A percentile compares a stretch with the other conserved stretches of the same genome.
These are phyloP conservation scores for Plasmopara viticola DNA, from an alignment of 352 stramenopile species.

Conservation along the genomic window DNA sequence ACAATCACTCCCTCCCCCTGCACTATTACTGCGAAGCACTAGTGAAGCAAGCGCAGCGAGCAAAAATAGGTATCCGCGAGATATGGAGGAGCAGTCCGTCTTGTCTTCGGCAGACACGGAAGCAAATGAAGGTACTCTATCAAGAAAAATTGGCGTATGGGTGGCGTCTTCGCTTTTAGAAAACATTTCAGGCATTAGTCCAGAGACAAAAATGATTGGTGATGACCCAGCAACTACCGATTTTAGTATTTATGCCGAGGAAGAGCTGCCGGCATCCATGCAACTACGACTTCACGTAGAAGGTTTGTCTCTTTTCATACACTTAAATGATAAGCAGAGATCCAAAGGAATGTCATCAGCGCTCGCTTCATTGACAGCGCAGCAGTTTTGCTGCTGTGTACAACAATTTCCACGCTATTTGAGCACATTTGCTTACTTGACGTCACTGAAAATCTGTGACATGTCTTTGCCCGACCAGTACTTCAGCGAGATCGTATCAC, in stretches of 20 bases:
- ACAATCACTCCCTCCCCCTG: constrained; percentile 10
- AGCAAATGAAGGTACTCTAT: constrained; percentile 33
- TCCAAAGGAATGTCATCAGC: constrained; percentile 28
- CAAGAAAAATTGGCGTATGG: constrained; percentile 50
- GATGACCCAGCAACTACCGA: constrained; percentile 14
- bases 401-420: constrained; percentile 65
- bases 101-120: constrained; percentile 28
- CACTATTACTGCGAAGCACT: constrained; percentile 20
- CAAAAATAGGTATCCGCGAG: constrained; percentile 10
- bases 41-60: constrained; percentile 24
- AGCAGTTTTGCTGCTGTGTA: constrained; percentile 69
- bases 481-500: constrained; percentile 60
- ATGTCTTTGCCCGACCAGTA: constrained; percentile 51
- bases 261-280: constrained; percentile 38
- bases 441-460: constrained; percentile 67
- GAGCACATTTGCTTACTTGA: constrained; percentile 66
- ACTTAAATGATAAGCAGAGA: constrained; percentile 39
- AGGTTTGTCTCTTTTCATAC: constrained; percentile 59
- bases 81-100: constrained; percentile 25
- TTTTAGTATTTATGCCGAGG: constrained; percentile 21
- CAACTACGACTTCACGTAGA: constrained; percentile 72
- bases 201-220: constrained; percentile 22
- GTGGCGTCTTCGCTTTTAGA: constrained; percentile 53
- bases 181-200: constrained; percentile 19
- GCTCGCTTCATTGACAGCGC: constrained; percentile 56